Base-by-base conservation (phyloP, 768 basidiomycete species). In the Suillus ampliporus region DNA sequence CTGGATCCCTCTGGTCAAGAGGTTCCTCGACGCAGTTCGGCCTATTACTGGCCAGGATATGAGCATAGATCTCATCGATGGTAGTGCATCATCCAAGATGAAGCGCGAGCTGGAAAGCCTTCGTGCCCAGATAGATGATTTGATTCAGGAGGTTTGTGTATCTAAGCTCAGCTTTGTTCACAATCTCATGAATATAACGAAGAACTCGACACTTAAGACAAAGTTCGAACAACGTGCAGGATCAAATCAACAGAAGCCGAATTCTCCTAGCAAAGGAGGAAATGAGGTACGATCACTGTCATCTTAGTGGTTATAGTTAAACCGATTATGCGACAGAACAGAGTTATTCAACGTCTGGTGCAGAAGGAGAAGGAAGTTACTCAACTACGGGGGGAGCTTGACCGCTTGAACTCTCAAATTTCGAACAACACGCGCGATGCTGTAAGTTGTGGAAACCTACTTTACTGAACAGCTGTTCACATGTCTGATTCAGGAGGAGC, bases 321-420 rank as follows among this genome's bases (percentile, higher is more conserved):
- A 31, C 52, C 28, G 60, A 40, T 28, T 23, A n/a, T 14, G 4
- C 6, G 23, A 90, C 84, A 88, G 84, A 65, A 82, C 90, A 92
- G 91, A 2, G 71, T 96, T 21, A 86, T 94, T 10, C 92, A 94
- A 69, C 86, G 92, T 11, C 80, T 96, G 17, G 85, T 90, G 4
- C 84, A 88, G 72, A 95, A 94, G 72, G 95, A 97, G 78, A 93
- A 91, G 69, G 87, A 95, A 73, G 91, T 94, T 2, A 71, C 86
- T 2, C 86, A 89, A 60, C 81, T 96, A 2, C 88, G 89, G 70
- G 82, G 82, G 4, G 90, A 95, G 69, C 75, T 95, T 21, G 89
- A 89, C 60, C 80, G 82, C 19, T 75, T 88, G 66, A 87, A 84
- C 67, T 77, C 80, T 5, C 83, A 86, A 71, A 85, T 84, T 72